Percentiles rank a stretch among this genome's conserved stretches.
These are phyloP conservation scores for Geotrichum europaeum DNA, from an alignment of 1,139 yeast species.

Conservation along the genomic window DNA sequence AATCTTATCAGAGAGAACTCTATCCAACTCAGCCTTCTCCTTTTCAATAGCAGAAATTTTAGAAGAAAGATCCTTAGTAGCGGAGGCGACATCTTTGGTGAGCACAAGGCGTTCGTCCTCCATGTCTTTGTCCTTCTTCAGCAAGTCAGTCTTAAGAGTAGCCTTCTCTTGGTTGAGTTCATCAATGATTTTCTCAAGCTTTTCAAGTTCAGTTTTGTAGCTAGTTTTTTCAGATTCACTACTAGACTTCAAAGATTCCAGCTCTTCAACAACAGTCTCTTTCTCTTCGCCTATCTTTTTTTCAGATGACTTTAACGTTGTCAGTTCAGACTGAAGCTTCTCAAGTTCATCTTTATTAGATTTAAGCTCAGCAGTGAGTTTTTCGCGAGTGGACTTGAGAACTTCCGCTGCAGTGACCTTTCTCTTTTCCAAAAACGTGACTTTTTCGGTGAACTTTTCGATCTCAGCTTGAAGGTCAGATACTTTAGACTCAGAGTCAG, in stretches of 20 bases:
- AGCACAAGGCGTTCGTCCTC: conserved; percentile 18
- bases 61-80: conserved; percentile 19
- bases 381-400: conserved; percentile 10
- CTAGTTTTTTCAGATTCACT: conserved; percentile 4
- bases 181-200: conserved; percentile 9
- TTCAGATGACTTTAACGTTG: background rate
- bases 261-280: conserved; percentile 8
- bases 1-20: conserved; percentile 4
- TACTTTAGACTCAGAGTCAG: background rate
- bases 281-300: conserved; percentile 6
- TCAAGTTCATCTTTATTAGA: conserved; percentile 15
- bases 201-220: conserved; percentile 8
- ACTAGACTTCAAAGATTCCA: conserved; percentile 8
- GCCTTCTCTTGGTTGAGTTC: conserved; percentile 13
- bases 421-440: conserved; percentile 6
- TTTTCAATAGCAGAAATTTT: conserved; percentile 18
- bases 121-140: conserved; percentile 13
- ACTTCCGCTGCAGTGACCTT: conserved; percentile 10
- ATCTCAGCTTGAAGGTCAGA: conserved; percentile 11
- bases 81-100: conserved; percentile 20
- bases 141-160: conserved; percentile 5
- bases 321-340: conserved; percentile 10
- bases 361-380: conserved; percentile 13
- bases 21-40: conserved; percentile 11
- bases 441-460: conserved; percentile 7